Evolutionary conservation across 208 protist genomes (phyloP).

Genomic region (Crithidia brevicula): DNA sequence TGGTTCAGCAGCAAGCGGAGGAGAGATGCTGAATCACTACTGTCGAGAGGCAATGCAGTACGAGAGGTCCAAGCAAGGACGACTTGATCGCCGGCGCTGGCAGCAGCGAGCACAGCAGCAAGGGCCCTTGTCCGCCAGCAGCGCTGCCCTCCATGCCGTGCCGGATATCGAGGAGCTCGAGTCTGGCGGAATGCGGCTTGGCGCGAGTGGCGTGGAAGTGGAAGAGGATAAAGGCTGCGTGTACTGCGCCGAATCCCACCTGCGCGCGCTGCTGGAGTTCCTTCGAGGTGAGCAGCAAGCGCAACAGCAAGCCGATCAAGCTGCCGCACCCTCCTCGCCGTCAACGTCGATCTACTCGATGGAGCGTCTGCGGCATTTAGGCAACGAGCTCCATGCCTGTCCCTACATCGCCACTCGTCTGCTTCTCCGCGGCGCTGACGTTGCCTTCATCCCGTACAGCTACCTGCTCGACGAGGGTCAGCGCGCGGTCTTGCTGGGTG

Average conservation of each 20-base stretch:
- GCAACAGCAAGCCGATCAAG: conserved; percentile 1
- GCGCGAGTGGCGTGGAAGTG: too few species aligned
- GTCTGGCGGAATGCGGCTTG: background rate
- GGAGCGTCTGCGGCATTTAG: conserved; percentile 55
- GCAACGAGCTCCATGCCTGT: conserved; percentile 64
- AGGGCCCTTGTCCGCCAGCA: background rate
- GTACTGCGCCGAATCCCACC: conserved; percentile 38
- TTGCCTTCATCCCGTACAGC: conserved; percentile 85
- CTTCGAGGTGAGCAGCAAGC: conserved; percentile 19
- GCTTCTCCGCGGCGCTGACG: conserved; percentile 67
- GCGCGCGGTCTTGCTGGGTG: conserved; percentile 70
- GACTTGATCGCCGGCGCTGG: conserved; percentile 30
- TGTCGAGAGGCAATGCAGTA: conserved; percentile 91
- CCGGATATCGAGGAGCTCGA: conserved; percentile 26
- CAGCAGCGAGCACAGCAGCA: conserved; percentile 4
- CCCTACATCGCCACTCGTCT: conserved; percentile 80
- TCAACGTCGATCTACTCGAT: conserved; percentile 38
- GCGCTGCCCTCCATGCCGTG: background rate
- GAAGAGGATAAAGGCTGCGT: conserved; percentile 46
- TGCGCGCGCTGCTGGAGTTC: conserved; percentile 33
- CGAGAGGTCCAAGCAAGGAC: conserved; percentile 59
- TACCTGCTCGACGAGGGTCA: conserved; percentile 74
- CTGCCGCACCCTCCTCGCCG: background rate
- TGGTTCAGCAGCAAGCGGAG: conserved; percentile 29
- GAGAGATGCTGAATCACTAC: conserved; percentile 88